phyloP scores from a whole-genome alignment of 164 flowering plant genomes.

The Aristolochia californica region DNA sequence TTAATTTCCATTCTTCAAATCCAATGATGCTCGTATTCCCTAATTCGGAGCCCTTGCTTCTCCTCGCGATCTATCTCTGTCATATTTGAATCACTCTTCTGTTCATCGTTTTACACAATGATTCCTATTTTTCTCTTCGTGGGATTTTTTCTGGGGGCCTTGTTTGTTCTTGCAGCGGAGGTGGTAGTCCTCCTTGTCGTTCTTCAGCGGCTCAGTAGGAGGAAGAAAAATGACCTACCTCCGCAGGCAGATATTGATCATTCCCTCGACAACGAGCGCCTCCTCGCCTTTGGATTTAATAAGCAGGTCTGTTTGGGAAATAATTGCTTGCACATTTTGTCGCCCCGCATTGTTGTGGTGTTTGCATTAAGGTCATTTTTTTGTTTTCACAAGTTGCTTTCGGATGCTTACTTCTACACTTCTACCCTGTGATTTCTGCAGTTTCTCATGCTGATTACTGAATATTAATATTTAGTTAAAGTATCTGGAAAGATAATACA shows the following conservation, averaged over 20 bases:
- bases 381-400: too few species aligned
- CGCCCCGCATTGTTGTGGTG: neutral
- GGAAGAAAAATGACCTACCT: neutral
- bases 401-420: neutral
- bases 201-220: slow-evolving; percentile 8
- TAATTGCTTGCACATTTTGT: neutral
- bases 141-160: slow-evolving; percentile 6
- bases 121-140: slow-evolving; percentile 1
- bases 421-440: neutral
- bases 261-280: slow-evolving; percentile 5
- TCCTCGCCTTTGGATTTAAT: slow-evolving; percentile 1
- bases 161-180: slow-evolving; percentile 4
- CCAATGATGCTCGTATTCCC: neutral
- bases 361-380: neutral
- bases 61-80: neutral
- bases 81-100: neutral
- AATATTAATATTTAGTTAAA: neutral
- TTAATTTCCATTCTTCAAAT: neutral
- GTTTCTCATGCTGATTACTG: neutral
- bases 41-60: neutral
- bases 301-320: slow-evolving; percentile 3
- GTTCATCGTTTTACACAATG: slow-evolving; percentile 4
- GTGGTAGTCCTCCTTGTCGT: neutral
- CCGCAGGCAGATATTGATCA: neutral
- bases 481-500: neutral